Evolutionary conservation across 139 green algal species (phyloP), one percentile per base, ranked within the genome.

Genomic region (Coelastrella sp.): DNA sequence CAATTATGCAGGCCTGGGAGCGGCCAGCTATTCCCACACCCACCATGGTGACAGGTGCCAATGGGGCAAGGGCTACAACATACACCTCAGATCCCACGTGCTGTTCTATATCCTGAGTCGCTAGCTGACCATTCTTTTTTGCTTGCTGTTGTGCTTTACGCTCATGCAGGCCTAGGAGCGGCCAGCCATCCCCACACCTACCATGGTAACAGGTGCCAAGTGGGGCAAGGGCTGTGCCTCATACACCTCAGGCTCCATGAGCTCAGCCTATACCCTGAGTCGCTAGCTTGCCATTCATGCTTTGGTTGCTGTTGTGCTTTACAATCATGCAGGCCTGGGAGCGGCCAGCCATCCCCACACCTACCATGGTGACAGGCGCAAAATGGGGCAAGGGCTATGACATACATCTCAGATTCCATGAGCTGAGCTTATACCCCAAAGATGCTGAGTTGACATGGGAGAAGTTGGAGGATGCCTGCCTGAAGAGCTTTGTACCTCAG

Each of bases 371-470:
- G 14, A 59, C 61, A 23, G 73, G 56, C 5, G 59, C 22, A 2
- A 22, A 57, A 32, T 90, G 73, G 73, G 58, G 73, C 56, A 77
- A 83, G 22, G 61, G 76, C 61, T 94, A 93, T 91, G 59, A 81
- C 65, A 20, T 94, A 10, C 60, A 85, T 47, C 82, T 95, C 54
- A 76, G 86, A 23, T 97, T 97, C 86, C 87, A 96, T 80, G 80
- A 89, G 5, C 59, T 87, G 19, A 11, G 91, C 11, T 59, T 73
- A 20, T 98, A 97, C 91, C 96, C 81, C 8, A 59, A 87, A 68
- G 95, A 98, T 85, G 92, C 94, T 7, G 81, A 89, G 7, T 88
- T 99, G 59, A 91, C 58, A 3, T 99, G 97, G 73, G 75, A 91
- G 22, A 93, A 98, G 80, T 86, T 99, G 47, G 91, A 88, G 11